Evolutionary conservation across 2,329 filamentous ascomycete species (phyloP).

Genomic region (Fusarium chlamydosporum): DNA sequence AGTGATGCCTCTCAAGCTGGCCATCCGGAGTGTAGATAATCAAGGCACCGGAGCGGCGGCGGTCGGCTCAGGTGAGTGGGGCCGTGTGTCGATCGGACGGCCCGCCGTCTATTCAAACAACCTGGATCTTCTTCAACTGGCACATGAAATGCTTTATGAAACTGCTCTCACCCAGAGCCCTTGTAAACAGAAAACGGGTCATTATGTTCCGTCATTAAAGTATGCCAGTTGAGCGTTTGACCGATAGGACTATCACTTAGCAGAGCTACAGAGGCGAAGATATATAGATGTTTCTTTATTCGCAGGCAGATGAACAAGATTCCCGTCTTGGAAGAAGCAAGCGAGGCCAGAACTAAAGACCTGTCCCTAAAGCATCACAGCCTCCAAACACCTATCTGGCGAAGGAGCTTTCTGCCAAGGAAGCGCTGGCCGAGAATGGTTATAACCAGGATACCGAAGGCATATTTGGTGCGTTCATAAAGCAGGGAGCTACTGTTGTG

Average conservation of each 20-base stretch:
- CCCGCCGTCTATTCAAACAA: slow-evolving; percentile 27
- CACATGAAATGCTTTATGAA: not conserved
- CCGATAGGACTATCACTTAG: not conserved
- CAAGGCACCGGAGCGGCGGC: slow-evolving; percentile 6
- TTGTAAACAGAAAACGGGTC: not conserved
- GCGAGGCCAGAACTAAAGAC: not conserved
- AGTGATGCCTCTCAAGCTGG: not conserved
- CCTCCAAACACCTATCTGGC: not conserved
- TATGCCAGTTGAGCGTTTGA: not conserved
- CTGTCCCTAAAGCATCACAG: not conserved
- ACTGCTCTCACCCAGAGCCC: not conserved
- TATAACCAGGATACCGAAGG: not conserved
- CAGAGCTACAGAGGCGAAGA: not conserved
- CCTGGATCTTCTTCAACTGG: not conserved
- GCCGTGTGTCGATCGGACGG: slow-evolving; percentile 36
- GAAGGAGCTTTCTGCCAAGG: not conserved
- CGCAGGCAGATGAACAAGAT: not conserved
- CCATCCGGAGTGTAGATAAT: not conserved
- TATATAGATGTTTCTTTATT: not conserved
- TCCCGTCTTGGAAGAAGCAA: not conserved
- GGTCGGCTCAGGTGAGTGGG: slow-evolving; percentile 35
- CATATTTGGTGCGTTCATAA: not conserved
- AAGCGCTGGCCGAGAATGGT: not conserved
- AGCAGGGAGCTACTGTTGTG: not conserved
- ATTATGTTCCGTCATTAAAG: not conserved